Evolutionary conservation across 176 grass and related monocot species (phyloP).

Genomic region (Phyllostachys edulis): DNA sequence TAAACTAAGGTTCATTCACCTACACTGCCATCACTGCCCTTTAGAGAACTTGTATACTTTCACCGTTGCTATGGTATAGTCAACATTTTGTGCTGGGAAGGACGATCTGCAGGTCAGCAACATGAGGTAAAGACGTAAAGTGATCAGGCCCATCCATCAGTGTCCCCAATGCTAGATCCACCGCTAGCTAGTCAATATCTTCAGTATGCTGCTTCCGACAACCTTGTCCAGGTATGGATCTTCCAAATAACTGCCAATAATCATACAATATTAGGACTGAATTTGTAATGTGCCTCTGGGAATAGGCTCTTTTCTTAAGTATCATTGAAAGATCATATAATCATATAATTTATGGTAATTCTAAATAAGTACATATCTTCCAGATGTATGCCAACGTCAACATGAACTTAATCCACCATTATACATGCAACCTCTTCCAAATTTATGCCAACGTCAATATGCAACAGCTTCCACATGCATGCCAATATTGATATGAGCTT

Average conservation of each 20-base stretch:
- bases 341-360: no score
- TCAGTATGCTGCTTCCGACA: not conserved
- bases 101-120: not conserved
- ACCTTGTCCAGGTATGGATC: not conserved
- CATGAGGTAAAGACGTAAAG: not conserved
- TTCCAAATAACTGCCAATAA: slow-evolving; percentile 23
- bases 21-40: not conserved
- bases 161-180: not conserved
- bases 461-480: not conserved
- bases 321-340: not conserved
- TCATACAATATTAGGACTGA: not conserved
- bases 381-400: not conserved
- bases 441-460: not conserved
- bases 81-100: not conserved
- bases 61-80: not conserved
- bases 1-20: not conserved
- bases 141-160: not conserved
- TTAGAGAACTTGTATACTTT: slow-evolving; percentile 13
- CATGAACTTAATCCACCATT: not conserved
- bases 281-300: not conserved
- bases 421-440: not conserved
- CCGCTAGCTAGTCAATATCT: not conserved
- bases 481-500: not conserved
- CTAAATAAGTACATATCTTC: no score
- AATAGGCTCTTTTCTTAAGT: not conserved